Conservation (phyloP, 2,329 filamentous ascomycete species). For the Penicillium thymicola region DNA sequence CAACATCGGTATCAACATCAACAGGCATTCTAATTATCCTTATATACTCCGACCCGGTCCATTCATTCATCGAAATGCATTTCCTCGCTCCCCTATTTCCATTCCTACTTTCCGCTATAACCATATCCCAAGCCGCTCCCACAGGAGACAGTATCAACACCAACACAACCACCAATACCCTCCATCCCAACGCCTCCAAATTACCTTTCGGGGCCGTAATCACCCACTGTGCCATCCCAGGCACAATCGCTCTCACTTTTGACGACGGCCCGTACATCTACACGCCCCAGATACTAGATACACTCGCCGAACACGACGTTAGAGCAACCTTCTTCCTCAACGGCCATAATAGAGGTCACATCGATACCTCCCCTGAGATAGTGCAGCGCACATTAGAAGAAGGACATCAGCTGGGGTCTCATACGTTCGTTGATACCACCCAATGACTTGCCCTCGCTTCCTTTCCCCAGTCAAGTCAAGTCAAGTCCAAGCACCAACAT, state of each 20-base stretch:
- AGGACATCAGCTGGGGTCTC: slow-evolving; percentile 48
- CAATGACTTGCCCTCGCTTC: neutral
- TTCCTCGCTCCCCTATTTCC: neutral
- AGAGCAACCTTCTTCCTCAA: slow-evolving; percentile 65
- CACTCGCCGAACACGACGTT: slow-evolving; percentile 54
- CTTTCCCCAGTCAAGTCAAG: neutral
- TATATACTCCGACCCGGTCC: neutral
- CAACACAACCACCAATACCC: neutral
- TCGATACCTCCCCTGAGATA: slow-evolving; percentile 28
- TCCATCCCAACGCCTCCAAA: neutral
- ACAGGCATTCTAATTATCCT: neutral
- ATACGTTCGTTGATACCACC: slow-evolving; percentile 35
- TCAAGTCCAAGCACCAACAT: neutral
- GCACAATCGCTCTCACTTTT: slow-evolving; percentile 61
- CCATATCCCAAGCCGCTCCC: slow-evolving; percentile 1
- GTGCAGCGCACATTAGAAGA: slow-evolving; percentile 32
- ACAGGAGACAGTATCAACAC: neutral
- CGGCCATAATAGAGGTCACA: slow-evolving; percentile 38
- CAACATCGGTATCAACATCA: neutral
- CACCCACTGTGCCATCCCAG: slow-evolving; percentile 41
- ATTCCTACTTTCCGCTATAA: neutral
- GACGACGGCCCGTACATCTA: slow-evolving; percentile 63
- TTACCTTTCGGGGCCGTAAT: slow-evolving; percentile 45
- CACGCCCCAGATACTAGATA: slow-evolving; percentile 57
- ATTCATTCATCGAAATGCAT: neutral